These are phyloP conservation scores for Beta vulgaris DNA, from an alignment of 148 eudicot genomes.

Conservation along the genomic window DNA sequence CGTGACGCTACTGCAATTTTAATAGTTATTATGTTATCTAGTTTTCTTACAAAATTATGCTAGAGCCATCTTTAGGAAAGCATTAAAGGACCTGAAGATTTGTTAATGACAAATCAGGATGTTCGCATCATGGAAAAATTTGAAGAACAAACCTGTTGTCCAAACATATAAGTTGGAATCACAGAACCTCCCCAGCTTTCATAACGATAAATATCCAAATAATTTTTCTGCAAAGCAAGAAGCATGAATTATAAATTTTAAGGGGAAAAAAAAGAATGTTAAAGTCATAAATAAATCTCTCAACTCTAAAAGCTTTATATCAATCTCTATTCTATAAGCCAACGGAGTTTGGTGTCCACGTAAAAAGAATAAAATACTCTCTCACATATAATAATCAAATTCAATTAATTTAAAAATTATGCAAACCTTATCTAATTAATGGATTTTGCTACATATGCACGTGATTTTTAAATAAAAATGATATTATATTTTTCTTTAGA, in stretches of 20 bases:
- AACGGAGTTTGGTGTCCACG: too few relatives aligned
- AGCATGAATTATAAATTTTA: constrained; percentile 27
- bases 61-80: too few relatives aligned
- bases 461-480: too few relatives aligned
- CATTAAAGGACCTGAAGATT: background rate
- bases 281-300: background rate
- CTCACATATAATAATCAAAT: too few relatives aligned
- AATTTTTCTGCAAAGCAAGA: constrained; percentile 65
- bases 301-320: background rate
- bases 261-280: background rate
- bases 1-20: background rate
- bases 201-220: constrained; percentile 81
- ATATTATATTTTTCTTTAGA: too few relatives aligned
- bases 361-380: too few relatives aligned
- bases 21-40: background rate
- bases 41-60: background rate
- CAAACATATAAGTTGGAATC: constrained; percentile 72
- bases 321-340: too few relatives aligned
- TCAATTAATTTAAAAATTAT: too few relatives aligned
- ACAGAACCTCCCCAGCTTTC: constrained; percentile 91
- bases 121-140: background rate
- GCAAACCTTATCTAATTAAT: too few relatives aligned
- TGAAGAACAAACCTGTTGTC: constrained; percentile 68
- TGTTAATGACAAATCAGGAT: background rate
- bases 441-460: too few relatives aligned